Evolutionary conservation across 2,329 filamentous ascomycete genomes (phyloP).

Genomic region (Xylariales sp.): DNA sequence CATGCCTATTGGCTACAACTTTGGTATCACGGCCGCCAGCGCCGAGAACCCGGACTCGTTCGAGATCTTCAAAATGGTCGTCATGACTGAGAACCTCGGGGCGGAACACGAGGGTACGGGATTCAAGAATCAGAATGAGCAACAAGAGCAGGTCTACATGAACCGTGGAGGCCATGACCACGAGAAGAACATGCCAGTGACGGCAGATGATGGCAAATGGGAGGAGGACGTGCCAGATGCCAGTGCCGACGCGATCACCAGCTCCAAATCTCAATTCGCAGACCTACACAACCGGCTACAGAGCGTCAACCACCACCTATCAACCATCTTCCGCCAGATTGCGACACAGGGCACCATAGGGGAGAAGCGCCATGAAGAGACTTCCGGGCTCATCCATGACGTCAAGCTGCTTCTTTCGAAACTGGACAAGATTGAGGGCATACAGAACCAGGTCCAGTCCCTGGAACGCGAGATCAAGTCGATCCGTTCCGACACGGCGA

Average conservation of each 20-base stretch:
- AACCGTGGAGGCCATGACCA: conserved; percentile 19
- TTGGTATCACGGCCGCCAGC: conserved; percentile 83
- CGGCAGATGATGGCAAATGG: conserved; percentile 26
- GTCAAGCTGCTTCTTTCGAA: conserved; percentile 40
- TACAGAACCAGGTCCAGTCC: conserved; percentile 43
- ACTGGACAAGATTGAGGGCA: conserved; percentile 37
- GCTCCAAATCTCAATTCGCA: conserved; percentile 62
- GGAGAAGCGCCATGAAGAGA: conserved; percentile 54
- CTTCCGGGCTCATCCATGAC: conserved; percentile 42
- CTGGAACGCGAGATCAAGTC: conserved; percentile 56
- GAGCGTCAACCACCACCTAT: conserved; percentile 63
- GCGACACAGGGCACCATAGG: conserved; percentile 44
- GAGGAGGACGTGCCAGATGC: conserved; percentile 43
- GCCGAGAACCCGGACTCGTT: conserved; percentile 92
- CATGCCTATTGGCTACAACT: conserved; percentile 75
- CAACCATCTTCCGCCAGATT: conserved; percentile 55
- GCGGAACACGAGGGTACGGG: conserved; percentile 26
- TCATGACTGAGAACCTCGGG: conserved; percentile 52
- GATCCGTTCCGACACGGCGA: conserved; percentile 50
- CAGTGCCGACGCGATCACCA: conserved; percentile 41
- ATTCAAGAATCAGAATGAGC: conserved; percentile 27
- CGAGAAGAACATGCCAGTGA: conserved; percentile 17
- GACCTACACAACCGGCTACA: conserved; percentile 85
- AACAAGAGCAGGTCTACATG: conserved; percentile 28
- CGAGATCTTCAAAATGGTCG: conserved; percentile 82